Evolutionary conservation across 139 green algal species (phyloP).

Genomic region (Nannochloris sp.): DNA sequence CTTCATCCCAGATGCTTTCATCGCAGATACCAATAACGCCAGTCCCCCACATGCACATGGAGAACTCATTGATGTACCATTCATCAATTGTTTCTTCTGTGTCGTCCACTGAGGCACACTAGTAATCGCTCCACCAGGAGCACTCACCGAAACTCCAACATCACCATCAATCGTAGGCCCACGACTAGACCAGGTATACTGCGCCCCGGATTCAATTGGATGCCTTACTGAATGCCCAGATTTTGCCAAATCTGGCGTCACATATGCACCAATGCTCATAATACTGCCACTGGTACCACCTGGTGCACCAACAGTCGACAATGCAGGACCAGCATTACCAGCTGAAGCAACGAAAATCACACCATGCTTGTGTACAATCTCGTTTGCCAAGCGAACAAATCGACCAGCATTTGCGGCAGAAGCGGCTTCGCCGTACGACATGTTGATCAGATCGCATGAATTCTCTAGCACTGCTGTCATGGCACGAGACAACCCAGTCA

Average conservation of each 20-base stretch:
- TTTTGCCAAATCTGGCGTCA: conserved; percentile 65
- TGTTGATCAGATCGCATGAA: conserved; percentile 43
- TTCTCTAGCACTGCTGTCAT: conserved; percentile 50
- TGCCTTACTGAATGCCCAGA: conserved; percentile 58
- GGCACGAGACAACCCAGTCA: conserved; percentile 56
- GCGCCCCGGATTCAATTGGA: conserved; percentile 31
- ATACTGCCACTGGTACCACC: conserved; percentile 64
- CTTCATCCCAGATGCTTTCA: conserved; percentile 36
- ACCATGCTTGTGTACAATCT: conserved; percentile 75
- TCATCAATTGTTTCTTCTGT: conserved; percentile 77
- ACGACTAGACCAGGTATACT: conserved; percentile 75
- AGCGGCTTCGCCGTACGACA: conserved; percentile 45
- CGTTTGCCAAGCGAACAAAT: conserved; percentile 52
- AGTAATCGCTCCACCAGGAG: conserved; percentile 64
- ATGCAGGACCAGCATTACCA: conserved; percentile 77
- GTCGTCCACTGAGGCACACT: conserved; percentile 71
- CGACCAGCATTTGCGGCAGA: conserved; percentile 54
- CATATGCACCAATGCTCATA: conserved; percentile 74
- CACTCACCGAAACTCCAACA: conserved; percentile 62
- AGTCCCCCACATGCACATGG: conserved; percentile 69
- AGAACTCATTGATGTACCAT: conserved; percentile 73
- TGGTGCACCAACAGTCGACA: conserved; percentile 77
- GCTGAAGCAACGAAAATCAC: conserved; percentile 75
- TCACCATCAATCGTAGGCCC: conserved; percentile 69
- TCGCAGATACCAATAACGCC: conserved; percentile 65